A percentile compares a stretch with the other conserved stretches of the same genome.
These are phyloP conservation scores for Sugiyamaella qingdaonensis DNA, from an alignment of 805 yeast genomes.

Conservation along the genomic window DNA sequence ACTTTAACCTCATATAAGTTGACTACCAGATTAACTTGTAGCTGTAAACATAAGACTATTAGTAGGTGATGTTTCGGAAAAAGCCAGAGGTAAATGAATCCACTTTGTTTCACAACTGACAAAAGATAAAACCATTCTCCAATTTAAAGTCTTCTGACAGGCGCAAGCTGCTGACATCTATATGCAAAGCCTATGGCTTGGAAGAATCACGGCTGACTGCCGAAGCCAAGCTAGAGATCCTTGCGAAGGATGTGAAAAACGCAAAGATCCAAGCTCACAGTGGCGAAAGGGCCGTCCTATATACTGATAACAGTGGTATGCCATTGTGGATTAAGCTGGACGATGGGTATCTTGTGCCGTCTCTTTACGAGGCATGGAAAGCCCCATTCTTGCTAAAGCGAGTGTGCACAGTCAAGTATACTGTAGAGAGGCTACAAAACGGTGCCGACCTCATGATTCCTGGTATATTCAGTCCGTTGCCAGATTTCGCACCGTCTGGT, in stretches of 20 bases:
- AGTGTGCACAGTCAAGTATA: conserved; percentile 68
- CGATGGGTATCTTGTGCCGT: conserved; percentile 57
- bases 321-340: conserved; percentile 65
- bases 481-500: conserved; percentile 45
- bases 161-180: conserved; percentile 44
- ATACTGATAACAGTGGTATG: conserved; percentile 54
- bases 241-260: conserved; percentile 57
- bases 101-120: conserved; percentile 18
- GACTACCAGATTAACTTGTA: no score
- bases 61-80: conserved; percentile 48
- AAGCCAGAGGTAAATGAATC: conserved; percentile 40
- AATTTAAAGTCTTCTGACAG: conserved; percentile 82
- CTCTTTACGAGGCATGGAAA: conserved; percentile 65
- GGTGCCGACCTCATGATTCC: conserved; percentile 63
- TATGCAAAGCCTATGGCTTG: conserved; percentile 39
- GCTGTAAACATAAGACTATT: no score
- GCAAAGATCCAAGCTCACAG: conserved; percentile 54
- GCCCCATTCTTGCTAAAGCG: conserved; percentile 62
- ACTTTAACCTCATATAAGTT: background rate
- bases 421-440: conserved; percentile 60
- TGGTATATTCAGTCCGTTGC: conserved; percentile 53
- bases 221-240: conserved; percentile 38
- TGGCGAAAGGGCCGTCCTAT: conserved; percentile 56
- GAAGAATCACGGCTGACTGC: conserved; percentile 38
- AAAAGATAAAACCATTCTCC: conserved; percentile 55